Conservation (phyloP, 495 filamentous ascomycete genomes). For the Penicillium parvum region DNA sequence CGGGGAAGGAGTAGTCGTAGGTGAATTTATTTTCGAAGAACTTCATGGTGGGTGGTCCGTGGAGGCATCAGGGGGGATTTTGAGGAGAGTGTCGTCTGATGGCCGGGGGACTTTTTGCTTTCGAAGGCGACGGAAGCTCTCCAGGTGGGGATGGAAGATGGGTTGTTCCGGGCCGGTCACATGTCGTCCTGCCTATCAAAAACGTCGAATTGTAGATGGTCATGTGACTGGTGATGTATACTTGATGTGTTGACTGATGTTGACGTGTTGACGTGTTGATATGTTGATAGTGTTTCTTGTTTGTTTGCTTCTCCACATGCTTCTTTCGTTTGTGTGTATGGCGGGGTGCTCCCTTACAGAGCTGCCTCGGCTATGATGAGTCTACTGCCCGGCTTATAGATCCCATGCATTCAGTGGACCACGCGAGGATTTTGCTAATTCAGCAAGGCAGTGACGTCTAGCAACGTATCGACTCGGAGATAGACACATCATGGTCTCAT, state of each 20-base stretch:
- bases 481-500: no score
- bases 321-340: no score
- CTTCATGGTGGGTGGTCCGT: slow-evolving; percentile 58
- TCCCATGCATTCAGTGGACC: no score
- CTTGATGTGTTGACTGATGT: background rate
- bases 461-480: no score
- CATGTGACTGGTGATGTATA: background rate
- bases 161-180: slow-evolving; percentile 5
- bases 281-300: background rate
- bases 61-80: slow-evolving; percentile 9
- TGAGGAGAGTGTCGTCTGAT: slow-evolving; percentile 1
- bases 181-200: slow-evolving; percentile 11
- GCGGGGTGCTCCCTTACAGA: background rate
- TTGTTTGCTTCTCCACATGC: no score
- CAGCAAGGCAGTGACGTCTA: no score
- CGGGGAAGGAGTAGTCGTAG: slow-evolving; percentile 88
- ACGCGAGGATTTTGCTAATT: no score
- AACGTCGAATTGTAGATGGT: background rate
- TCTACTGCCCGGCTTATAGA: no score
- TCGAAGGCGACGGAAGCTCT: slow-evolving; percentile 5
- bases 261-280: no score
- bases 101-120: slow-evolving; percentile 6
- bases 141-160: slow-evolving; percentile 2
- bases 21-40: slow-evolving; percentile 83
- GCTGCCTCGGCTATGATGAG: no score